Evolutionary conservation across 2,329 filamentous ascomycete genomes (phyloP), one percentile per base, ranked within the genome.

Genomic region (Ascochyta clinopodiicola): DNA sequence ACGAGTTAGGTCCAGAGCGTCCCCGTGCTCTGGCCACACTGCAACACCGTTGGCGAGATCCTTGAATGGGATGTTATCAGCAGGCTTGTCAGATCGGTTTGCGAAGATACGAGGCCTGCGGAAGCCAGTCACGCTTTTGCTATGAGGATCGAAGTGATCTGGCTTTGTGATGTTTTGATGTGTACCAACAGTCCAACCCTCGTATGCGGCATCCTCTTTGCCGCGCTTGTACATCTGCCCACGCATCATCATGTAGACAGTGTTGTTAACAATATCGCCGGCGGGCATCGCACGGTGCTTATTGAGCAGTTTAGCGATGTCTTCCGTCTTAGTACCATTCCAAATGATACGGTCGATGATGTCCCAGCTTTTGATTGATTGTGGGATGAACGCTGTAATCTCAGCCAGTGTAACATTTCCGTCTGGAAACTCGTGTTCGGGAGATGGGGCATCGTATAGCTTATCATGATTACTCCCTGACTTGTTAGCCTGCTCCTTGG

Each of bases 1-100:
- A 17, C 67, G 66, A 1, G 66, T 61, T 13, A 73, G 58, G 34
- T 73, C 70, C 3, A 72, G 60, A 12, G 67, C 69, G 34, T 71
- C 70, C 13, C 44, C 13, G 4, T 61, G 62, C 0, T 45, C 31
- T 1, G 69, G 70, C 19, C 66, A 61, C 19, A 51, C 22, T 22
- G 67, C 62, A 17, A 73, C 62, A 17, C 62, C 51, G 0, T 43
- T 29, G 0, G 66, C 66, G 7, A 73, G 62, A 5, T 64, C 50
- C 13, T 58, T 61, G 53, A 73, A 68, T 0, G 49, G 45, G 2
- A 67, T 25, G 1, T 57, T 56, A 1, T 31, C 19, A 22, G 51
- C 24, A 22, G 32, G 22, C 37, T 31, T 13, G n/a, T 54, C 9
- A 4, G 43, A 31, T 22, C 52, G 38, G 2, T 38, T 21, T 3